A percentile compares a stretch with the other conserved stretches of the same genome.
These are phyloP conservation scores for Aphanomyces stellatus DNA, from an alignment of 352 stramenopile genomes.

Conservation along the genomic window DNA sequence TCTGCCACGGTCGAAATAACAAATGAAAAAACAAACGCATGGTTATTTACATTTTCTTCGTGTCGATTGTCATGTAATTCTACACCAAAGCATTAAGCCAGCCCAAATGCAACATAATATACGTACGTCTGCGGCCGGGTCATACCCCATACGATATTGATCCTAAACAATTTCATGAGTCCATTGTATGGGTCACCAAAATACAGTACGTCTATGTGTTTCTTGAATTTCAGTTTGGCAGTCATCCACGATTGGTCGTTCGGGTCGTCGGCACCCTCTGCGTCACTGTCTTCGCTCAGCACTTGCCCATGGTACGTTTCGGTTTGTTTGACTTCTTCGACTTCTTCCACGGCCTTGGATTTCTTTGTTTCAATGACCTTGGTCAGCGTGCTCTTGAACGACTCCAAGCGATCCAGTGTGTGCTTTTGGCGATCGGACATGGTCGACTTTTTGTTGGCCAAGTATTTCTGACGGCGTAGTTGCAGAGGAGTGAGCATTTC, in stretches of 20 bases:
- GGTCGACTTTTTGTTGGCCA: slow-evolving; percentile 49
- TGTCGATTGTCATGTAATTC: slow-evolving; percentile 70
- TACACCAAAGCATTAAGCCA: too few relatives aligned
- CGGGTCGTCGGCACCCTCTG: slow-evolving; percentile 25
- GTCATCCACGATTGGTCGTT: slow-evolving; percentile 72
- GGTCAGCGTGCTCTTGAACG: slow-evolving; percentile 40
- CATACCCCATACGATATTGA: slow-evolving; percentile 54
- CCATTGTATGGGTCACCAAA: background rate
- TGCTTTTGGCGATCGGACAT: slow-evolving; percentile 52
- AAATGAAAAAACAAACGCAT: too few relatives aligned
- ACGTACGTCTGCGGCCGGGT: slow-evolving; percentile 43
- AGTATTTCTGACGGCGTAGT: slow-evolving; percentile 61
- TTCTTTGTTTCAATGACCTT: background rate
- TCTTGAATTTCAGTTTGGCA: slow-evolving; percentile 84
- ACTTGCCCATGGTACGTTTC: slow-evolving; percentile 62
- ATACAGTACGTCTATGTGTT: slow-evolving; percentile 71
- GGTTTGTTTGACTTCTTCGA: background rate
- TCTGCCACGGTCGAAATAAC: background rate
- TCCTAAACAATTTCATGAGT: slow-evolving; percentile 32
- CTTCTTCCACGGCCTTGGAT: background rate
- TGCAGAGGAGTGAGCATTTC: slow-evolving; percentile 73
- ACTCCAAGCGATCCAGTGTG: slow-evolving; percentile 55
- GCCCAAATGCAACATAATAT: too few relatives aligned
- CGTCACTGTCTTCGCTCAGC: slow-evolving; percentile 37
- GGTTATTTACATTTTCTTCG: slow-evolving; percentile 13